Conservation (phyloP, 768 basidiomycete species). For the Mycena amicta region DNA sequence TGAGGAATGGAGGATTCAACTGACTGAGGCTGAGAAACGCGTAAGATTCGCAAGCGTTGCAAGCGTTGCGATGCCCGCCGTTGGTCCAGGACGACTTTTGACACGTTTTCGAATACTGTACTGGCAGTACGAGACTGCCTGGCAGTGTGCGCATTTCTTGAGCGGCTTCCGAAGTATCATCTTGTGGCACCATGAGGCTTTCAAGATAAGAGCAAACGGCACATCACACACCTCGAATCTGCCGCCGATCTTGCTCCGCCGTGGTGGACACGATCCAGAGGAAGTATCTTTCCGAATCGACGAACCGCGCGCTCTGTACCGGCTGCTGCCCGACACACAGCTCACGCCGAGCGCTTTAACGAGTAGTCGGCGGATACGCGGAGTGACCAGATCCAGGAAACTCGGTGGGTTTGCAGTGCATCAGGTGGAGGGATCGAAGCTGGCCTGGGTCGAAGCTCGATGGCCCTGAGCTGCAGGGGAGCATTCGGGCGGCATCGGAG, state of each 20-base stretch:
- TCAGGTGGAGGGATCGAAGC: too few species aligned
- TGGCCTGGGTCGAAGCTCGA: too few species aligned
- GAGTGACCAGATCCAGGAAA: background rate
- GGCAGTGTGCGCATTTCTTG: background rate
- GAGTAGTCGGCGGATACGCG: background rate
- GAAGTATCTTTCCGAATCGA: background rate
- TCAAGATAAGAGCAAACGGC: background rate
- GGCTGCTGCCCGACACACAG: background rate
- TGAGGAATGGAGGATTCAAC: too few species aligned
- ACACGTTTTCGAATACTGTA: background rate
- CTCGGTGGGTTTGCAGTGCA: background rate
- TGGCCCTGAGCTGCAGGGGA: too few species aligned
- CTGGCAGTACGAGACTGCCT: background rate
- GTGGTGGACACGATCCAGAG: background rate
- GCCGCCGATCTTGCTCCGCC: background rate
- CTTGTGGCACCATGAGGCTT: too few species aligned
- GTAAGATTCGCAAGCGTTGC: background rate
- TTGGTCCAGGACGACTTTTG: background rate
- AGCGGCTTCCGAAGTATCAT: background rate
- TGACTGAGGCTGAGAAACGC: background rate
- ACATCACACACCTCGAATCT: background rate
- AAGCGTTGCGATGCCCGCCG: background rate
- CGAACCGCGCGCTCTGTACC: background rate
- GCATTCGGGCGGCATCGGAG: too few species aligned
- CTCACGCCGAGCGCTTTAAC: background rate